A percentile compares a stretch with the other conserved stretches of the same genome.
Evolutionary conservation across 1,139 yeast species (phyloP).

Genomic region (Yamadazyma diddensiae): DNA sequence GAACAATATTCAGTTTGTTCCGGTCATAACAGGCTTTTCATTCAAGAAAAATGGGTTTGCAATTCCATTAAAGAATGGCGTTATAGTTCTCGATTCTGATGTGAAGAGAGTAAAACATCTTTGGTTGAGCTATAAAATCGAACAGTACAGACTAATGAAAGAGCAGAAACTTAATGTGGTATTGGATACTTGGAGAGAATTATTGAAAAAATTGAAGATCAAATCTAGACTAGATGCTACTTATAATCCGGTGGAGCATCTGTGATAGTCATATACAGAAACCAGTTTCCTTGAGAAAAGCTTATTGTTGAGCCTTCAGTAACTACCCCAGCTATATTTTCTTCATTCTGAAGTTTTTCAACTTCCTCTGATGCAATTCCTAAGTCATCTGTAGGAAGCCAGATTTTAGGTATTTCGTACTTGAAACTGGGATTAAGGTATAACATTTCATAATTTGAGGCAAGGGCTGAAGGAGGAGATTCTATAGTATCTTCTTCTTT

Average conservation of each 20-base stretch:
- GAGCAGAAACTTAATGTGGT: slow-evolving; percentile 7
- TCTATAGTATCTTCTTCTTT: slow-evolving; percentile 9
- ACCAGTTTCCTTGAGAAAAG: slow-evolving; percentile 14
- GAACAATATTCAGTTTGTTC: slow-evolving; percentile 22
- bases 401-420: slow-evolving; percentile 30
- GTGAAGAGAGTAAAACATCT: slow-evolving; percentile 20
- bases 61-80: slow-evolving; percentile 30
- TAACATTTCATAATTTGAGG: slow-evolving; percentile 20
- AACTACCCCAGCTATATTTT: slow-evolving; percentile 21
- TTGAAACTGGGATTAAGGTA: slow-evolving; percentile 35
- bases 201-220: slow-evolving; percentile 22
- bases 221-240: slow-evolving; percentile 19
- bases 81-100: slow-evolving; percentile 22
- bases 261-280: slow-evolving; percentile 20
- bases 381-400: slow-evolving; percentile 32
- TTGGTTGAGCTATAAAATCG: slow-evolving; percentile 27
- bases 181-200: slow-evolving; percentile 20
- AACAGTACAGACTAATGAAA: slow-evolving; percentile 10
- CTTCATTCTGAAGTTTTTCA: slow-evolving; percentile 8
- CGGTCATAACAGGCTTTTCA: slow-evolving; percentile 35
- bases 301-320: slow-evolving; percentile 28
- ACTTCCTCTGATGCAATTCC: slow-evolving; percentile 17
- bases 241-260: slow-evolving; percentile 40
- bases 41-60: slow-evolving; percentile 28
- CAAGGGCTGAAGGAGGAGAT: background rate